A percentile compares a stretch with the other conserved stretches of the same genome.
phyloP scores from a whole-genome alignment of 1,284 basidiomycete species.

The Earliella scabrosa region DNA sequence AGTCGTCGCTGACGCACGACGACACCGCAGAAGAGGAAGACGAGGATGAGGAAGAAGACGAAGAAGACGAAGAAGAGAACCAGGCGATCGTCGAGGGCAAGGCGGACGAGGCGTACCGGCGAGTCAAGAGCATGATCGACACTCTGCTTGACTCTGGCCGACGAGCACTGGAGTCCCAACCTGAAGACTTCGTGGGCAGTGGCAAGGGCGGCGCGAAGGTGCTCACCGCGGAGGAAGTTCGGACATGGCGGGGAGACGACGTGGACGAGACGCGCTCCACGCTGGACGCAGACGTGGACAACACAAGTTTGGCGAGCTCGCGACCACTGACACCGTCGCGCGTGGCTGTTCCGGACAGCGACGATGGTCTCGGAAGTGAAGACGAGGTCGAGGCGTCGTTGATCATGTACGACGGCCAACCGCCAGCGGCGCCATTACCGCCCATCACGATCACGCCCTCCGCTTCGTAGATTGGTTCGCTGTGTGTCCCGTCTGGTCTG shows the following conservation, averaged over 20 bases:
- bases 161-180: conserved; percentile 61
- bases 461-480: conserved; percentile 27
- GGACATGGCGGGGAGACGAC: conserved; percentile 53
- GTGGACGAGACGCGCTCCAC: conserved; percentile 30
- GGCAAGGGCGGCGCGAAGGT: conserved; percentile 61
- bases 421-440: conserved; percentile 33
- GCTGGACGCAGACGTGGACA: conserved; percentile 26
- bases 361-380: conserved; percentile 29
- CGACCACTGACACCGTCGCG: conserved; percentile 38
- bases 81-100: conserved; percentile 36
- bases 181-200: conserved; percentile 52
- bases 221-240: conserved; percentile 71
- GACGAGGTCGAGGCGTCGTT: conserved; percentile 30
- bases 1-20: conserved; percentile 46
- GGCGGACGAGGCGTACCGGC: conserved; percentile 57
- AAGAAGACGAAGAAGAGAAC: conserved; percentile 41
- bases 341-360: conserved; percentile 39
- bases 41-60: conserved; percentile 44
- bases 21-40: conserved; percentile 46
- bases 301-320: conserved; percentile 25
- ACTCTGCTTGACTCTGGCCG: conserved; percentile 62
- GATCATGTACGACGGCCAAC: conserved; percentile 20
- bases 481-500: not conserved
- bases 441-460: conserved; percentile 46
- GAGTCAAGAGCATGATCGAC: conserved; percentile 66